These are phyloP conservation scores for Phalaenopsis aphrodite DNA, from an alignment of 106 monocot species.

Conservation along the genomic window DNA sequence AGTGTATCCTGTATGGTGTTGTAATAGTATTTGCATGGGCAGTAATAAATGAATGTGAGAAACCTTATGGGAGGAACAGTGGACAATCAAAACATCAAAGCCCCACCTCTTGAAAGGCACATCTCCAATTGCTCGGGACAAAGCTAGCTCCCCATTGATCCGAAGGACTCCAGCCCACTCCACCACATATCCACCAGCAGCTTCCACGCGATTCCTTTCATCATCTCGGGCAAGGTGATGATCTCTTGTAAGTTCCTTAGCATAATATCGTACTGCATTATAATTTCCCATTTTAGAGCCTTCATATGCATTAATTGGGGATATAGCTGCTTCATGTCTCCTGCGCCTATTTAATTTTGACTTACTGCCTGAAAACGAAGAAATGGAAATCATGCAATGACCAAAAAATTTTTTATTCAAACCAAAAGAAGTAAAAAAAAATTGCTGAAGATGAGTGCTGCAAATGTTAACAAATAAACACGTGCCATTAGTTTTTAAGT, in stretches of 20 bases:
- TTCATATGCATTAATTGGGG: slow-evolving; percentile 16
- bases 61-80: background rate
- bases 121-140: slow-evolving; percentile 94
- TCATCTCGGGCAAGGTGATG: slow-evolving; percentile 86
- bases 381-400: background rate
- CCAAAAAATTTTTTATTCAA: background rate
- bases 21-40: background rate
- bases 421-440: background rate
- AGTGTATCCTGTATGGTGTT: background rate
- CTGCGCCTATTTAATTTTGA: slow-evolving; percentile 27
- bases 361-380: slow-evolving; percentile 15
- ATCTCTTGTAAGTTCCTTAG: slow-evolving; percentile 77
- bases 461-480: background rate
- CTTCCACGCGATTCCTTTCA: slow-evolving; percentile 76
- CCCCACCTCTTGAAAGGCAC: slow-evolving; percentile 62
- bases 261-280: slow-evolving; percentile 30
- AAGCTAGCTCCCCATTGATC: slow-evolving; percentile 76
- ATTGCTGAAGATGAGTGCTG: background rate
- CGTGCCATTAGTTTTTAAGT: background rate
- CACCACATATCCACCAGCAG: slow-evolving; percentile 70
- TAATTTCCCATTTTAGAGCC: slow-evolving; percentile 21
- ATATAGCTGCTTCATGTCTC: slow-evolving; percentile 18
- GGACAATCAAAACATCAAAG: background rate
- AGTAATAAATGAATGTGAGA: background rate
- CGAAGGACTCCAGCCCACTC: slow-evolving; percentile 78